Evolutionary conservation across 768 basidiomycete species (phyloP).

Genomic region (Tulasnella sp.): DNA sequence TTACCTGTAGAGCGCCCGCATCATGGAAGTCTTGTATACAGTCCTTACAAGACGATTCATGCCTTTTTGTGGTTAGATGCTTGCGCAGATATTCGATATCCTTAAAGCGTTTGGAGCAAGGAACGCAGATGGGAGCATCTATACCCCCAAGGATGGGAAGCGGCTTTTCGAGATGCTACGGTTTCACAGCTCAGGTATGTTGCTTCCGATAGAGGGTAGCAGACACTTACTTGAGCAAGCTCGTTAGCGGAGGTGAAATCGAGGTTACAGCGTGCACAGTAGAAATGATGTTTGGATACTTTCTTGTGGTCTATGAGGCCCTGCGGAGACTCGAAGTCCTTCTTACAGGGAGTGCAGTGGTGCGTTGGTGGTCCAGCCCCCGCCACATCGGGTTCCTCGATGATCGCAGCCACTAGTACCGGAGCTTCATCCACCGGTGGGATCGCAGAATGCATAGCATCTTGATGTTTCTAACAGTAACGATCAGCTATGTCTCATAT

Average conservation of each 20-base stretch:
- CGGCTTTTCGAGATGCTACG: background rate
- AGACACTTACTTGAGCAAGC: background rate
- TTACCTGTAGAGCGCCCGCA: background rate
- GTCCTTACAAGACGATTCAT: background rate
- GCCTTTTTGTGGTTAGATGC: background rate
- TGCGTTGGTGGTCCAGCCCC: background rate
- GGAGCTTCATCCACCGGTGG: background rate
- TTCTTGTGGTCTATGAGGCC: background rate
- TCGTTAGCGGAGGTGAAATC: background rate
- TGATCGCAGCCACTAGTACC: background rate
- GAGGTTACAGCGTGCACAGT: background rate
- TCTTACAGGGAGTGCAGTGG: background rate
- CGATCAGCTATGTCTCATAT: too few species aligned
- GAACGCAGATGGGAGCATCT: background rate
- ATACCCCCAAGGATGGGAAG: background rate
- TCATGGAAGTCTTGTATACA: background rate
- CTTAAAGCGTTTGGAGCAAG: background rate
- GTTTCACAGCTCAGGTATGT: background rate
- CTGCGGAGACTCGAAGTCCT: background rate
- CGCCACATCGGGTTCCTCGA: background rate
- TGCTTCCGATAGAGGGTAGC: background rate
- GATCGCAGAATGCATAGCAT: too few species aligned
- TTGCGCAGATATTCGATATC: background rate
- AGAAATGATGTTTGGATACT: background rate
- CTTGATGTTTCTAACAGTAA: too few species aligned